Conservation (phyloP, 2,329 filamentous ascomycete species). For the Penicillium thymicola region DNA sequence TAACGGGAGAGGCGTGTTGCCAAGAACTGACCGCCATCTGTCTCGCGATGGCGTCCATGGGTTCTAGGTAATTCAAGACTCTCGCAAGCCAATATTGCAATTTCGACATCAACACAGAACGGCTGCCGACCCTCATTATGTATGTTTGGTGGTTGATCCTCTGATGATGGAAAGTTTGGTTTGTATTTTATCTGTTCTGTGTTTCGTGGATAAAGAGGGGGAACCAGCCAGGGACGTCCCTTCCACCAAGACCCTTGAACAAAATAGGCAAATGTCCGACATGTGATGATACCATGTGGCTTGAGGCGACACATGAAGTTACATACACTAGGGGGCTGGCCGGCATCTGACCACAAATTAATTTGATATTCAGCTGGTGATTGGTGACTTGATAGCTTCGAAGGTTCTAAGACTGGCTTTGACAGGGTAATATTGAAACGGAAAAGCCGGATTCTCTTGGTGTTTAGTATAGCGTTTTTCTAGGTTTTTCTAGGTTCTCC, state of each 20-base stretch:
- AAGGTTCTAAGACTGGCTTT: background rate
- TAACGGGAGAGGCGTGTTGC: slow-evolving; percentile 1
- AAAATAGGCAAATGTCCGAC: slow-evolving; percentile 10
- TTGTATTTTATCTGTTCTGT: background rate
- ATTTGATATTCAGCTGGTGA: background rate
- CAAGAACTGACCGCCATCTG: background rate
- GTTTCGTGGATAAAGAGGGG: background rate
- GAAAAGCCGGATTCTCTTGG: background rate
- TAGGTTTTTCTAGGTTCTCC: background rate
- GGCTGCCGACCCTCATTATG: background rate
- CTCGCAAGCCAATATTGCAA: background rate
- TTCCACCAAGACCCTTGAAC: slow-evolving; percentile 3
- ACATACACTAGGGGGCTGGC: slow-evolving; percentile 12
- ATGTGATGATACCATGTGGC: slow-evolving; percentile 25
- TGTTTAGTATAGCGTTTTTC: background rate
- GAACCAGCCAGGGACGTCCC: background rate
- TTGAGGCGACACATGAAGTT: slow-evolving; percentile 16
- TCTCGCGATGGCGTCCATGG: background rate
- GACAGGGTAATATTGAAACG: background rate
- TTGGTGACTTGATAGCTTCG: background rate
- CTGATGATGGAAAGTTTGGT: background rate
- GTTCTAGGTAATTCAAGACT: background rate
- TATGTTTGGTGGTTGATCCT: background rate
- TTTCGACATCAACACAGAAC: background rate
- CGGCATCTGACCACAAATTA: slow-evolving; percentile 1